A percentile compares a stretch with the other conserved stretches of the same genome.
Conservation (phyloP, 2,329 filamentous ascomycete genomes). For the Botryotinia calthae region DNA sequence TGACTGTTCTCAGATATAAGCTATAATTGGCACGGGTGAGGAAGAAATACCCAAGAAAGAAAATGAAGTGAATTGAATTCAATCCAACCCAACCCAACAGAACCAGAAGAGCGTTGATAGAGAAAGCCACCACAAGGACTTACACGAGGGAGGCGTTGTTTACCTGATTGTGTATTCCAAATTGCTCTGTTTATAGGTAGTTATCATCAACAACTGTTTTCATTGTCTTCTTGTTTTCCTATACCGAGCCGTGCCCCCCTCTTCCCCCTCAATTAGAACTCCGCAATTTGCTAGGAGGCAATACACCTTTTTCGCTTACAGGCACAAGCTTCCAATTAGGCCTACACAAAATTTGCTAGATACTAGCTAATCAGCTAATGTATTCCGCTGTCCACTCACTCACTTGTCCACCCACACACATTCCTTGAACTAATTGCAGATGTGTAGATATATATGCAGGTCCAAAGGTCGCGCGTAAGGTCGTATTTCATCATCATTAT, state of each 20-base stretch:
- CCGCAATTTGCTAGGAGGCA: neutral
- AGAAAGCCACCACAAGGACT: neutral
- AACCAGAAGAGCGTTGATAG: neutral
- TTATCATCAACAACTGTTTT: neutral
- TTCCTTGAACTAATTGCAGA: neutral
- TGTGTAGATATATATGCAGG: neutral
- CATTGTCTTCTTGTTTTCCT: neutral
- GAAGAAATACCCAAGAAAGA: neutral
- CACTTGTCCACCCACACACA: neutral
- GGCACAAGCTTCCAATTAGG: neutral
- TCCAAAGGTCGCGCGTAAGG: slow-evolving; percentile 4
- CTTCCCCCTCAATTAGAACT: neutral
- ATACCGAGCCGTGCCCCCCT: neutral
- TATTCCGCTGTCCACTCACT: neutral
- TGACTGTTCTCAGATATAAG: neutral
- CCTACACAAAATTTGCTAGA: neutral
- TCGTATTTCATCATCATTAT: neutral
- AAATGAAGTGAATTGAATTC: neutral
- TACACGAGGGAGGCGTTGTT: neutral
- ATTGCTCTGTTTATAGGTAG: neutral
- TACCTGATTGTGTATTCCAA: neutral
- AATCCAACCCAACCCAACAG: neutral
- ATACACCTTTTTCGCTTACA: neutral
- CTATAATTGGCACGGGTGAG: neutral
- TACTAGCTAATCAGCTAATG: neutral